Evolutionary conservation across 1,139 yeast species (phyloP), one percentile per base, ranked within the genome.

Genomic region (Blastobotrys petasosporus): DNA sequence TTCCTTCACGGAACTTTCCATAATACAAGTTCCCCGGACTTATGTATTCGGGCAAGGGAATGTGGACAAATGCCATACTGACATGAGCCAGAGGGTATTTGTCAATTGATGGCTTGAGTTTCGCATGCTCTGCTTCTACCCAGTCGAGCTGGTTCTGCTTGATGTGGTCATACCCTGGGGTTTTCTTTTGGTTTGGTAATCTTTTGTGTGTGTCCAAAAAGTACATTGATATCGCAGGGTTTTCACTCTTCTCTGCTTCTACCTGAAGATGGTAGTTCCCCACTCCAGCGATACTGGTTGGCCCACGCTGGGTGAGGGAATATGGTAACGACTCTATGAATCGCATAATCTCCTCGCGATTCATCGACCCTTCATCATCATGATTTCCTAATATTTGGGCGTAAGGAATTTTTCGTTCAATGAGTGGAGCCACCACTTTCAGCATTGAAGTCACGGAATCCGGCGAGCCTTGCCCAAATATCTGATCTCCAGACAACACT

Each of bases 1-100:
- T 75, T 0, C 80, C 82, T 67, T 92, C 97, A 43, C 76, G 75
- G 44, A 66, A 67, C 23, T 67, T 65, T 0, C 97, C 97, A 9
- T 80, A 71, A 30, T 68, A 71, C 47, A 71, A 74, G 32, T 56
- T 57, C 9, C 59, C 55, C 16, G 61, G 50, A 45, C 81, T 74
- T 46, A 78, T 68, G 61, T 78, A 88, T 63, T 90, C 97, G 0
- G 95, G 94, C 15, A 88, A 57, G 0, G 98, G 98, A 35, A 92
- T 88, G 61, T 92, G 97, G 73, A 88, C 83, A 58, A 90, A 90
- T 0, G 95, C 95, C 88, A 92, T 80, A 13, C 88, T 75, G 53
- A 85, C 58, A 46, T 76, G 84, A 30, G 65, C 64, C 39, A 64
- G 65, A n/a, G 75, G 51, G 57, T 70, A 70, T 17, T 68, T 59